Percentiles rank a stretch among this genome's conserved stretches.
These are phyloP conservation scores for Gossypium gossypioides DNA, from an alignment of 441 rosid genomes.

Conservation along the genomic window DNA sequence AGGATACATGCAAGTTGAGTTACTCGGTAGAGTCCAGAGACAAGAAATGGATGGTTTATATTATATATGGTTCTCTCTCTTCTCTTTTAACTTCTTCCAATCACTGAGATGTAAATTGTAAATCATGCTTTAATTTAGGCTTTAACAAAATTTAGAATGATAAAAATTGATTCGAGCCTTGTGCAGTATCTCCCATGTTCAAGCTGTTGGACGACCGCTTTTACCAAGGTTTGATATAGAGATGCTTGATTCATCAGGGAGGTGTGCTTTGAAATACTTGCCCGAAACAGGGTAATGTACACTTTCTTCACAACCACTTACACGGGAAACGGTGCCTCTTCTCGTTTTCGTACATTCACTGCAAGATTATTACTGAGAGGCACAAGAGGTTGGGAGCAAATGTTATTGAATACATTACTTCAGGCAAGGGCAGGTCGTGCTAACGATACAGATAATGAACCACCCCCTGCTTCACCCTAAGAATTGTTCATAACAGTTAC, in stretches of 20 bases:
- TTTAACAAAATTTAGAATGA: background rate
- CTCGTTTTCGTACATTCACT: conserved; percentile 17
- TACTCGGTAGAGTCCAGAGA: conserved; percentile 43
- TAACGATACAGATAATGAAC: conserved; percentile 5
- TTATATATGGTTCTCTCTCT: conserved; percentile 14
- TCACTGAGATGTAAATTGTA: background rate
- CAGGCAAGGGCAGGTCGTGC: conserved; percentile 12
- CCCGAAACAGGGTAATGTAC: conserved; percentile 14
- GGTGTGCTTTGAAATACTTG: conserved; percentile 27
- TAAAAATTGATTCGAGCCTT: background rate
- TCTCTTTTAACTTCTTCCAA: background rate
- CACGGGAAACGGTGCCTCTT: conserved; percentile 2
- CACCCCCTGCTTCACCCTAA: background rate
- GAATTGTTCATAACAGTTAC: background rate
- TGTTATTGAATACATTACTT: conserved; percentile 17
- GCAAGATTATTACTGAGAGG: conserved; percentile 23
- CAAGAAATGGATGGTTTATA: conserved; percentile 38
- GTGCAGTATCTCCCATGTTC: conserved; percentile 26
- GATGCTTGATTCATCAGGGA: conserved; percentile 26
- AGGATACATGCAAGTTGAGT: conserved; percentile 43
- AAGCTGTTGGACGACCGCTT: conserved; percentile 21
- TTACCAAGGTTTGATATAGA: conserved; percentile 17
- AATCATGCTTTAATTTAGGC: background rate
- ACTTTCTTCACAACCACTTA: background rate
- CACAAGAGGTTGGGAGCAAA: conserved; percentile 28